Base-by-base conservation (phyloP, 495 filamentous ascomycete species). In the Aspergillus indologenus region DNA sequence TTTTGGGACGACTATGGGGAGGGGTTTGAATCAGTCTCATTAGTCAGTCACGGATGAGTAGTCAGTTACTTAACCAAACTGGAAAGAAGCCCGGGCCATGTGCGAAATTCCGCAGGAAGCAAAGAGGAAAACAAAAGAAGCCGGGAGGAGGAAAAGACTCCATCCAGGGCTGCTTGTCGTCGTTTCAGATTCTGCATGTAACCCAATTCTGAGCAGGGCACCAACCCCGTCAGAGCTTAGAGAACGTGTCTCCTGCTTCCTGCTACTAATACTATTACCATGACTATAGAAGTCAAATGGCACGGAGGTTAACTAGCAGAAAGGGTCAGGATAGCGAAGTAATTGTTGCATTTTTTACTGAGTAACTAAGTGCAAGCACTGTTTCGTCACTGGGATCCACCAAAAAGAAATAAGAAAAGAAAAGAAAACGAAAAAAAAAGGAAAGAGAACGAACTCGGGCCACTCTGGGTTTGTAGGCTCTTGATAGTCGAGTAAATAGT, bases 161-260 rank as follows among this genome's bases (percentile, higher is more conserved):
- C 5, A 11, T 40, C 34, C 5, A 40, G 2, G 2, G 31, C 26
- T 29, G 8, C 22, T 51, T 19, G 8, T 55, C 47, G 58, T 40
- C 22, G 61, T 64, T 64, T 64, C 61, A 64, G 54, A 60, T 56
- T 60, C 61, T 60, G 61, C 58, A 64, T 18, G 57, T 56, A 57
- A 51, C 61, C 61, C 34, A 40, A 31, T 53, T 57, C 50, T 53
- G 45, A 51, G 58, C 52, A 51, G 54, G 19, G 31, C 34, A 31
- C 14, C 34, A 40, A 40, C 34, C 34, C 34, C 34, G 12, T 15
- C 12, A 14, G 2, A 40, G 34, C 34, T 40, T 11, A 40, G 5
- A 15, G 34, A 40, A 40, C 34, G 34, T 40, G 34, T 40, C 7
- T 40, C 5, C 26, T 3, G 26, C 3, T 29, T 29, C 26, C 3